Conservation (phyloP, 140 eudicot species). For the Erigeron philadelphicus region DNA sequence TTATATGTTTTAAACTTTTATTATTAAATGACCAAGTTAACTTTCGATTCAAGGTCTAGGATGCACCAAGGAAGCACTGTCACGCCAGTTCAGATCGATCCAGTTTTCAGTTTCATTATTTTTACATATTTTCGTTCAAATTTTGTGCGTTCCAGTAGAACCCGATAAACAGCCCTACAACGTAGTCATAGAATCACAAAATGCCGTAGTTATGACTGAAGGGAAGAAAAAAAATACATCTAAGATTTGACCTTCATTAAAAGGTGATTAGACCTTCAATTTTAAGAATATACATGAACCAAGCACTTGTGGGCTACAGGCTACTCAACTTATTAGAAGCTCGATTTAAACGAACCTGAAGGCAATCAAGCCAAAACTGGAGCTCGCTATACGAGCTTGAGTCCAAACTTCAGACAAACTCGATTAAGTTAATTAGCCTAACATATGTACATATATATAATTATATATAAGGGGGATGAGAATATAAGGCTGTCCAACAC, state of each 20-base stretch:
- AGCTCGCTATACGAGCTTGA: too few relatives aligned
- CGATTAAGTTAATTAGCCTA: too few relatives aligned
- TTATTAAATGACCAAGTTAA: not conserved
- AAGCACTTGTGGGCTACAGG: too few relatives aligned
- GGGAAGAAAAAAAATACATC: not conserved
- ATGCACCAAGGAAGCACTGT: not conserved
- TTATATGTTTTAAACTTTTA: not conserved
- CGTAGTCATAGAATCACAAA: conserved; percentile 9
- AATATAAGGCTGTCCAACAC: too few relatives aligned
- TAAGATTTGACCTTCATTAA: not conserved
- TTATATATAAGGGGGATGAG: too few relatives aligned
- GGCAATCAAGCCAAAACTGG: too few relatives aligned
- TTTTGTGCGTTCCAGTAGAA: not conserved
- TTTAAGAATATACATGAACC: too few relatives aligned
- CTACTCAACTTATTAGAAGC: too few relatives aligned
- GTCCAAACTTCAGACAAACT: too few relatives aligned
- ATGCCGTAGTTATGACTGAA: not conserved
- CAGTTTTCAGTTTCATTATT: not conserved
- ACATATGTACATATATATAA: too few relatives aligned
- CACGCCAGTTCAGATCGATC: not conserved
- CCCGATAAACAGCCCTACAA: not conserved
- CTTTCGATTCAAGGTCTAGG: not conserved
- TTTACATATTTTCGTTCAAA: not conserved
- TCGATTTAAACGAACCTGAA: too few relatives aligned
- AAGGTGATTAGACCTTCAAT: too few relatives aligned